A percentile compares a stretch with the other conserved stretches of the same genome.
Conservation (phyloP, 495 filamentous ascomycete genomes). For the Aspergillus baeticus region DNA sequence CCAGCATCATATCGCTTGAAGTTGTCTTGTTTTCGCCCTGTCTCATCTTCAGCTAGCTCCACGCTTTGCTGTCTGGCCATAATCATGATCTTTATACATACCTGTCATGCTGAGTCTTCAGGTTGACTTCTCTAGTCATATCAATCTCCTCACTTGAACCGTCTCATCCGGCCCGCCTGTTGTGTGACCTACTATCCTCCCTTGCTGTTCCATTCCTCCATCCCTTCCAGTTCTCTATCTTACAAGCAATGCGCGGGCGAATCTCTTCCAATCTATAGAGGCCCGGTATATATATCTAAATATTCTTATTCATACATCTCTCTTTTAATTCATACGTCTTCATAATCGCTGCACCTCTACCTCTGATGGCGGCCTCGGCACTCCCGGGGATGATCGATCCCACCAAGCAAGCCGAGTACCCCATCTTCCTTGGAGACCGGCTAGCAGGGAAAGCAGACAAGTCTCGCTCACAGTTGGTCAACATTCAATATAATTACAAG, state of each 20-base stretch:
- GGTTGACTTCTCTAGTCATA: background rate
- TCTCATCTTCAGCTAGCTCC: background rate
- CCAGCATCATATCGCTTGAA: too few relatives aligned
- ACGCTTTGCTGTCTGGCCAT: background rate
- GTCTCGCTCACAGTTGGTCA: constrained; percentile 31
- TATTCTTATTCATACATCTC: background rate
- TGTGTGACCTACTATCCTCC: constrained; percentile 23
- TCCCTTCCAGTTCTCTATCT: background rate
- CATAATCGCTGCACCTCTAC: background rate
- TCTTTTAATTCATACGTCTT: background rate
- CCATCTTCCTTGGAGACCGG: constrained; percentile 43
- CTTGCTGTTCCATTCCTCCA: constrained; percentile 14
- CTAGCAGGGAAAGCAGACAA: constrained; percentile 28
- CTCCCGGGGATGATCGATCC: constrained; percentile 45
- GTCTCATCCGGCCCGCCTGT: background rate
- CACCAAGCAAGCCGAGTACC: constrained; percentile 50
- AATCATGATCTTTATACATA: background rate
- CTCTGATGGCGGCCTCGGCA: constrained; percentile 36
- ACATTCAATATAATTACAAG: constrained; percentile 55
- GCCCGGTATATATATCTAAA: constrained; percentile 12
- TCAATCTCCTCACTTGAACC: background rate
- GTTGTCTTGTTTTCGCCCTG: too few relatives aligned
- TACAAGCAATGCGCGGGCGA: constrained; percentile 18
- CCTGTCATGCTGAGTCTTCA: constrained; percentile 12
- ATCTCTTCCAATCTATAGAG: constrained; percentile 5